Percentiles rank a stretch among this genome's conserved stretches.
phyloP scores from a whole-genome alignment of 257 asterid genomes.

The Mentha longifolia region DNA sequence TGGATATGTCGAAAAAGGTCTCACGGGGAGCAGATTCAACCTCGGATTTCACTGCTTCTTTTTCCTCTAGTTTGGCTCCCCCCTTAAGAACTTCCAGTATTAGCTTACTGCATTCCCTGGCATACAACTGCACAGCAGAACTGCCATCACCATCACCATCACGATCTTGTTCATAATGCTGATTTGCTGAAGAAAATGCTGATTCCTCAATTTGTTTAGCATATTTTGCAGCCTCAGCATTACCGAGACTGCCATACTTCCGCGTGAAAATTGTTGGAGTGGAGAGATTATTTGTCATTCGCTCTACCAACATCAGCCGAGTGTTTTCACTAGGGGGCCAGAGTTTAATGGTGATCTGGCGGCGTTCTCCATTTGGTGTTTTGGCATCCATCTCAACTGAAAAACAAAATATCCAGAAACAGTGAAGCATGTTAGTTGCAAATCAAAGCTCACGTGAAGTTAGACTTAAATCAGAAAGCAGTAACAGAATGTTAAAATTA shows the following conservation, averaged over 20 bases:
- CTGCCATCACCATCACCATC: constrained; percentile 99
- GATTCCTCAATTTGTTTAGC: constrained; percentile 76
- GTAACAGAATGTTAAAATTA: background rate
- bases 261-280: constrained; percentile 91
- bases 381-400: constrained; percentile 60
- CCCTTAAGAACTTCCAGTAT: constrained; percentile 75
- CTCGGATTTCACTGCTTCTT: constrained; percentile 42
- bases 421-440: constrained; percentile 7
- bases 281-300: constrained; percentile 82
- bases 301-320: constrained; percentile 70
- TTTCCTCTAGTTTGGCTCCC: constrained; percentile 45
- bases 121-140: constrained; percentile 92
- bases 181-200: constrained; percentile 67
- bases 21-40: constrained; percentile 39
- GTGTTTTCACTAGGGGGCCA: constrained; percentile 98
- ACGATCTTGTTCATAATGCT: constrained; percentile 74
- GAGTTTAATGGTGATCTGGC: constrained; percentile 72
- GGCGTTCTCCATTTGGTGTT: constrained; percentile 57
- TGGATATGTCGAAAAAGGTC: constrained; percentile 78
- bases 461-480: background rate
- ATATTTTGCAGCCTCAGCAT: constrained; percentile 59
- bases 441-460: constrained; percentile 18
- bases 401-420: constrained; percentile 32
- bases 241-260: constrained; percentile 72
- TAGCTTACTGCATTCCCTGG: constrained; percentile 89